A percentile compares a stretch with the other conserved stretches of the same genome.
phyloP scores from a whole-genome alignment of 2,329 filamentous ascomycete species.

The Setomelanomma holmii region DNA sequence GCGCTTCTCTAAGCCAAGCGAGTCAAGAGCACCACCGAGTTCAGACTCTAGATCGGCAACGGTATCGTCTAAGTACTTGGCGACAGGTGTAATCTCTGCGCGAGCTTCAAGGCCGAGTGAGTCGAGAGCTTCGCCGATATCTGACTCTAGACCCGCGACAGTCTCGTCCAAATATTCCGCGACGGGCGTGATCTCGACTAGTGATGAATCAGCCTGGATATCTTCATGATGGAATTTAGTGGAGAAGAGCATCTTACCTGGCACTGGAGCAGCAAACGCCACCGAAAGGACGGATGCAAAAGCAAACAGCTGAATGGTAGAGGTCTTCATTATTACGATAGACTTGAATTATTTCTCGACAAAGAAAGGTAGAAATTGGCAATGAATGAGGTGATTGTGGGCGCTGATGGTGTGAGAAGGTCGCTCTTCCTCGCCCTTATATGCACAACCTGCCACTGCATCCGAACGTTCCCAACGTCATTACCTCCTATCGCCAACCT shows the following conservation, averaged over 20 bases:
- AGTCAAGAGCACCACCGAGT: background rate
- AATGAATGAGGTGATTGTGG: conserved; percentile 1
- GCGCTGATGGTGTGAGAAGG: background rate
- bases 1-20: background rate
- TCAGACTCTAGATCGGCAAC: background rate
- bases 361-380: background rate
- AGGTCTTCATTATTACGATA: conserved; percentile 2
- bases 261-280: conserved; percentile 1
- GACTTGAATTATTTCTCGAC: background rate
- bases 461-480: background rate
- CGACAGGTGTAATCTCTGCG: background rate
- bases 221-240: background rate
- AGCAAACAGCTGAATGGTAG: conserved; percentile 1
- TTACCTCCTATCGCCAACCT: background rate
- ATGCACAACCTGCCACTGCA: background rate
- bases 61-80: background rate
- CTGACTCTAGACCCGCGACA: background rate
- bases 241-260: background rate
- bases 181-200: background rate
- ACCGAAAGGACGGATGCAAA: background rate
- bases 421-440: background rate
- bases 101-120: background rate
- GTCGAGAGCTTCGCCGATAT: background rate
- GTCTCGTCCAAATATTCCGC: background rate
- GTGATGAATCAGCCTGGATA: background rate